Conservation (phyloP, 768 basidiomycete genomes). For the Auriscalpium vulgare region DNA sequence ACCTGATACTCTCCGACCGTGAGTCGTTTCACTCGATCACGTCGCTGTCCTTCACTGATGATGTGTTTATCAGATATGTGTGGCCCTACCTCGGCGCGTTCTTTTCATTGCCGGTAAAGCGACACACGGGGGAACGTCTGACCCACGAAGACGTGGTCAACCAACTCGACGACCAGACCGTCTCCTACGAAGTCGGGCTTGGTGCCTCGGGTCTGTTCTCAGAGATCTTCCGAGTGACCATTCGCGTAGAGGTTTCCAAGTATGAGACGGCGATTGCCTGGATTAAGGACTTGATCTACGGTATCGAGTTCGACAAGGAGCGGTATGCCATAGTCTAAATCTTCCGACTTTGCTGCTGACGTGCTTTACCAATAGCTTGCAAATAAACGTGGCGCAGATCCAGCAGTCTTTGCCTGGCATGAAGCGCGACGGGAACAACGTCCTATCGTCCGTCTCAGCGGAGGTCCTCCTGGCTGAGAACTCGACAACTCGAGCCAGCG, state of each 20-base stretch:
- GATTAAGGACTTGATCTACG: constrained; percentile 76
- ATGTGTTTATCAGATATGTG: constrained; percentile 46
- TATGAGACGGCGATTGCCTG: constrained; percentile 83
- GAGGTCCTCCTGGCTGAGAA: constrained; percentile 58
- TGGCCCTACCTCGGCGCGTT: constrained; percentile 75
- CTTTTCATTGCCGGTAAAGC: constrained; percentile 79
- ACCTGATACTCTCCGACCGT: constrained; percentile 72
- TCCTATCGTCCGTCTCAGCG: constrained; percentile 64
- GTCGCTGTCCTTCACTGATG: constrained; percentile 2
- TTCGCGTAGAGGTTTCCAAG: constrained; percentile 76
- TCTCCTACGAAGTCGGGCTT: constrained; percentile 70
- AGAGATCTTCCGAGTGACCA: constrained; percentile 64
- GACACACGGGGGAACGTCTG: constrained; percentile 60
- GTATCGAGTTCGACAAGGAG: constrained; percentile 69
- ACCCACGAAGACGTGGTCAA: constrained; percentile 88
- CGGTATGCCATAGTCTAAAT: constrained; percentile 36
- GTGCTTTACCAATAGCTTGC: constrained; percentile 42
- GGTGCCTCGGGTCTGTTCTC: constrained; percentile 57
- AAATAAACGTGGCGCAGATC: constrained; percentile 79
- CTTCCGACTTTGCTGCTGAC: background rate
- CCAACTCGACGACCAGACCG: constrained; percentile 84
- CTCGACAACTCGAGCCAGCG: constrained; percentile 60
- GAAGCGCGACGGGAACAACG: constrained; percentile 82
- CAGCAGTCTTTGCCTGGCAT: constrained; percentile 85
- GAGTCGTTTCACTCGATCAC: constrained; percentile 20